Percentiles rank a stretch among this genome's conserved stretches.
These are phyloP conservation scores for Umbelopsis sp. DNA, from an alignment of 371 early-diverging fungal genomes.

Conservation along the genomic window DNA sequence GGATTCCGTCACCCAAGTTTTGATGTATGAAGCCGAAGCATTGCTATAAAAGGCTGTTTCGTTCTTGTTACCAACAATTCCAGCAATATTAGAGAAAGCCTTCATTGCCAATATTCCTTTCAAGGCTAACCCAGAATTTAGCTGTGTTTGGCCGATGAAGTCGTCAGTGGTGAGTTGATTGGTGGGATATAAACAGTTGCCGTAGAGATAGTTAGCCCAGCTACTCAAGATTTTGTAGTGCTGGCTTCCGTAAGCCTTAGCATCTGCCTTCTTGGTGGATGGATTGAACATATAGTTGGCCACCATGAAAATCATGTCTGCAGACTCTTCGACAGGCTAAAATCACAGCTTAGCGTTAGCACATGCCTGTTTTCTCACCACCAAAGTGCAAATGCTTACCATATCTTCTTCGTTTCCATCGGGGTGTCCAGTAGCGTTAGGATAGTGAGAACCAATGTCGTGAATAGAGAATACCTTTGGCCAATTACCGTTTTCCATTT, in stretches of 20 bases:
- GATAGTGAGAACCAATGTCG: constrained; percentile 18
- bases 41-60: constrained; percentile 9
- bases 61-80: constrained; percentile 3
- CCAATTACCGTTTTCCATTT: constrained; percentile 15
- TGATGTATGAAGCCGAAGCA: constrained; percentile 3
- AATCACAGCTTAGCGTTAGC: neutral
- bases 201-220: constrained; percentile 15
- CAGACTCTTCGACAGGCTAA: constrained; percentile 17
- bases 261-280: neutral
- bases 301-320: constrained; percentile 18
- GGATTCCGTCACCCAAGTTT: constrained; percentile 6
- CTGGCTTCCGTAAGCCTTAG: neutral
- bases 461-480: constrained; percentile 8
- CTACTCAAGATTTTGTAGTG: constrained; percentile 13
- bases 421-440: constrained; percentile 16
- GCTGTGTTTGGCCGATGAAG: constrained; percentile 2
- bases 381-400: neutral
- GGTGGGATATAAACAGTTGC: constrained; percentile 12
- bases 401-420: constrained; percentile 16
- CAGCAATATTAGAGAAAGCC: neutral
- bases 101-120: constrained; percentile 11
- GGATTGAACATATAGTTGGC: constrained; percentile 11
- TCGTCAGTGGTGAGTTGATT: constrained; percentile 19
- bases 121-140: neutral
- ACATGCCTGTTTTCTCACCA: neutral